phyloP scores from a whole-genome alignment of 176 grass and related monocot species.

The Paspalum notatum region DNA sequence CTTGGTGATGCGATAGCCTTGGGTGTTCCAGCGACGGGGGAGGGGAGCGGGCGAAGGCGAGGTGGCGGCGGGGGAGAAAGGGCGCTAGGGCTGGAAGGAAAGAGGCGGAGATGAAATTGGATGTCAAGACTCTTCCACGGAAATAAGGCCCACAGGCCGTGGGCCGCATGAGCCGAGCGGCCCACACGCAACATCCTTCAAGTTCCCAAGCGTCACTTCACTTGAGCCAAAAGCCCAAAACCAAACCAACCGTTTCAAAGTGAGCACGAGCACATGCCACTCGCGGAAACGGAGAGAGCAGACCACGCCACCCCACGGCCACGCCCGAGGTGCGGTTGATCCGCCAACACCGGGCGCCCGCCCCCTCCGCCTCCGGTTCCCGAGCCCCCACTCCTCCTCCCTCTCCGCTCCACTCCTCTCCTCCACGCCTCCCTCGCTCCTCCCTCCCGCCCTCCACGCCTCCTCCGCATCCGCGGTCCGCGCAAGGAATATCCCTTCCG shows the following conservation, averaged over 20 bases:
- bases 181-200: neutral
- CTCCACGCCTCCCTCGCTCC: neutral
- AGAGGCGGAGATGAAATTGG: accelerated
- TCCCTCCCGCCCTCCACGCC: neutral
- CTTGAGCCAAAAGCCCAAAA: neutral
- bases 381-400: slow-evolving; percentile 21
- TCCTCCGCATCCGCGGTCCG: slow-evolving; percentile 13
- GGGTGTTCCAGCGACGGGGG: neutral
- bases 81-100: slow-evolving; percentile 22
- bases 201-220: neutral
- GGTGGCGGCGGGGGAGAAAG: neutral
- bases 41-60: neutral
- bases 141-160: no score
- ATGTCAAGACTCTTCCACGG: no score
- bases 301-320: slow-evolving; percentile 7
- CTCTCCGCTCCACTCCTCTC: neutral
- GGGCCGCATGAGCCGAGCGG: no score
- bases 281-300: slow-evolving; percentile 9
- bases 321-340: slow-evolving; percentile 40
- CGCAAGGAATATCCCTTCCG: slow-evolving; percentile 50
- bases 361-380: slow-evolving; percentile 21
- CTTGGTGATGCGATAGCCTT: slow-evolving; percentile 4
- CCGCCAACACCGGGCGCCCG: slow-evolving; percentile 40
- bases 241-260: slow-evolving; percentile 22
- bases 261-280: neutral